Base-by-base conservation (phyloP, 495 filamentous ascomycete species). In the Cairneyella variabilis region DNA sequence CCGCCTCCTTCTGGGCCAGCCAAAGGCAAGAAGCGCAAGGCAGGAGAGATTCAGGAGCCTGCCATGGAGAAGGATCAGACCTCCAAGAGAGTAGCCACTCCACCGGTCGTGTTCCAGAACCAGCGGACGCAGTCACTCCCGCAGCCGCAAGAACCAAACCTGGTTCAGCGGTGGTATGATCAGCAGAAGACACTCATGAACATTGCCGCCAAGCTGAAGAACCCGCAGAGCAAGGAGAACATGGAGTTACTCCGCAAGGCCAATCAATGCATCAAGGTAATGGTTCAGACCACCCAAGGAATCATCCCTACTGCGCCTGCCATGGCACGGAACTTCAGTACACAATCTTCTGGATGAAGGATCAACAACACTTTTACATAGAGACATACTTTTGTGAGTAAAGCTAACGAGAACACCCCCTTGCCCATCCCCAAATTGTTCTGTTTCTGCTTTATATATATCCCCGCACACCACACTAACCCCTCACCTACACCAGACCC, bases 11-110 rank as follows among this genome's bases (percentile, higher is more conserved):
- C 61, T 11, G 37, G 16, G 7, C n/a, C 23, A 17, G 40, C 46
- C 39, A 48, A 47, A 38, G 43, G 34, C 21, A 59, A 53, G 53
- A 64, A 65, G 44, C 58, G 62, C 27, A 61, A 65, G 51, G 48
- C 48, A 41, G 46, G 37, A 43, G 57, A 60, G 4, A 47, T 11
- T 17, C 56, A 54, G 3, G 11, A 39, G 25, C 44, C 51, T 28
- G 23, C 36, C 30, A 43, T 48, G 28, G 44, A 56, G 30, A 53
- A 53, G 28, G n/a, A n/a, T n/a, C n/a, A n/a, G n/a, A 22, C 46
- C 43, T 10, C 23, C 14, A 57, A 56, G 37, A 53, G 45, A 27
- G 20, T 52, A 11, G n/a, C 39, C 28, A 42, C 40, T 41, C 56
- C 55, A 12, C 47, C 59, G 14, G 56, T 55, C 25, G 55, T 58